Base-by-base conservation (phyloP, 1,284 basidiomycete species). In the Calocybe gambosa region DNA sequence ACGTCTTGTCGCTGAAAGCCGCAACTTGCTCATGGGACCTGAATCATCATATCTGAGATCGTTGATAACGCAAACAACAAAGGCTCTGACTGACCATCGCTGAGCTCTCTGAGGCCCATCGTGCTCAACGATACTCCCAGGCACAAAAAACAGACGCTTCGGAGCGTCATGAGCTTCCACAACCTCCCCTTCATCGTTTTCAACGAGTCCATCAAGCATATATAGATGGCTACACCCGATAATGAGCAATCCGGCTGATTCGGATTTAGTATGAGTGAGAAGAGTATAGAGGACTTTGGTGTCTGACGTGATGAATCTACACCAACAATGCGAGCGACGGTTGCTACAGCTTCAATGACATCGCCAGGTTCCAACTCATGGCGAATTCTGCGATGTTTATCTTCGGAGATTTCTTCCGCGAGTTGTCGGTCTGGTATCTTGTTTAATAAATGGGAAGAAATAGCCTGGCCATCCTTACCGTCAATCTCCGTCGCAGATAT, bases 171-270 rank as follows among this genome's bases (percentile, higher is more conserved):
- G 80, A 1, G 89, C 89, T 56, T 93, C 90, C 41, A 96, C 85
- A 29, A 97, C 81, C 62, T 95, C 93, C 0, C 92, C 93, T 37
- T 85, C 80, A 7, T 86, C 79, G 43, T 83, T 85, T 62, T 95
- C 89, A 12, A 95, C 86, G n/a, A 96, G 72, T 5, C 93, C 93
- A 58, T 97, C 93, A 12, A 97, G 70, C 70, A 97, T 85, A 58
- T 97, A 97, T 5, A 97, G 65, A 58, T 93, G 89, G 3, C 80
- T 84, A 43, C 77, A 76, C 13, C 93, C 93, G 20, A 93, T 76
- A 41, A 97, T 93, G 19, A 96, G 71, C 6, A 97, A 71, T 1
- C 93, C 91, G 47, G 92, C 91, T 33, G 9, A 19, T 36, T 21
- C n/a, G 23, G n/a, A 29, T 33, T 10, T 39, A 45, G 4, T 5